Conservation (phyloP, 371 early-diverging fungal species). For the Mucor racemosus region DNA sequence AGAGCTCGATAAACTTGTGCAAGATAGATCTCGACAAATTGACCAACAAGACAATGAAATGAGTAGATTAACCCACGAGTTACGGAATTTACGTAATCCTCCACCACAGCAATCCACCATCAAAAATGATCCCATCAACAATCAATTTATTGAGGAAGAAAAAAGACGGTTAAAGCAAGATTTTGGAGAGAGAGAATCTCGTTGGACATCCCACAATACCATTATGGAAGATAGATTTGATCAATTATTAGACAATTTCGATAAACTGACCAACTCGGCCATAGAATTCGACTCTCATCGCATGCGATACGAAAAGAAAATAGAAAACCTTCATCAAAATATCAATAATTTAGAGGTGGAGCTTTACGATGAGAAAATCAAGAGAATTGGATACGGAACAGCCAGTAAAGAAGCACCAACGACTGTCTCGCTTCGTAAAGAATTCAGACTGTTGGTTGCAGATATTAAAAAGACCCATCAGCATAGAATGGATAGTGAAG, state of each 20-base stretch:
- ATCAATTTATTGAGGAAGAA: background rate
- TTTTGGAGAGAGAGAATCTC: constrained; percentile 34
- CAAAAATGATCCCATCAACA: background rate
- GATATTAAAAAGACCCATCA: constrained; percentile 62
- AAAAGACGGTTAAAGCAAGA: constrained; percentile 21
- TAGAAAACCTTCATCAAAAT: constrained; percentile 35
- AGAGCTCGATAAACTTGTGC: constrained; percentile 38
- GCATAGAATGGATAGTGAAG: constrained; percentile 52
- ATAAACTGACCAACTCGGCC: constrained; percentile 51
- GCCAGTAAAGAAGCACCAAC: constrained; percentile 25
- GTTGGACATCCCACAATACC: constrained; percentile 37
- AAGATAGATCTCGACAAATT: constrained; percentile 32
- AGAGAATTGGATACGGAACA: constrained; percentile 29
- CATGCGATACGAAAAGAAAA: constrained; percentile 45
- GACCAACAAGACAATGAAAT: constrained; percentile 43
- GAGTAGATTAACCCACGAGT: constrained; percentile 28
- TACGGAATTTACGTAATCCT: constrained; percentile 1
- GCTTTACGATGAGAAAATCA: constrained; percentile 47
- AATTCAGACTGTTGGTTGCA: constrained; percentile 60
- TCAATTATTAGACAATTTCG: constrained; percentile 54
- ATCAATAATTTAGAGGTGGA: constrained; percentile 42
- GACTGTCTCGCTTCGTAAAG: constrained; percentile 60
- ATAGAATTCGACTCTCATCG: constrained; percentile 58
- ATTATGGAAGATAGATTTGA: constrained; percentile 51
- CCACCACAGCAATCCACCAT: constrained; percentile 4